Evolutionary conservation across 1,284 basidiomycete genomes (phyloP).

Genomic region (Vanrija sp.): DNA sequence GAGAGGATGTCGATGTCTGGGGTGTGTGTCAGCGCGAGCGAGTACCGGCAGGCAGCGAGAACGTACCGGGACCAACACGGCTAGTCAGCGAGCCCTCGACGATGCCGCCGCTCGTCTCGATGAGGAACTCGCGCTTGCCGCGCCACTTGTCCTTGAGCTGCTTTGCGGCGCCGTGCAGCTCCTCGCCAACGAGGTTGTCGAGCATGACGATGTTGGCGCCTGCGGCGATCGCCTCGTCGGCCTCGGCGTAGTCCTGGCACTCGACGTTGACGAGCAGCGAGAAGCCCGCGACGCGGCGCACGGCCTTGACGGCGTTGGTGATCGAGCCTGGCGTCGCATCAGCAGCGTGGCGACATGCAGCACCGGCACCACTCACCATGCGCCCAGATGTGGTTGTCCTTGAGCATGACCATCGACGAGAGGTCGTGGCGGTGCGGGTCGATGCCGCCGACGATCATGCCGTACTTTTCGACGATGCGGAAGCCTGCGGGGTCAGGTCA

Average conservation of each 20-base stretch:
- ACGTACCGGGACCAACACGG: slow-evolving; percentile 37
- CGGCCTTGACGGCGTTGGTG: slow-evolving; percentile 76
- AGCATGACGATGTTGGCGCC: slow-evolving; percentile 98
- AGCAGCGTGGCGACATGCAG: not conserved
- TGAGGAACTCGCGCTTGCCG: slow-evolving; percentile 70
- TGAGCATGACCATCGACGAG: slow-evolving; percentile 99
- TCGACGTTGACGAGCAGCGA: slow-evolving; percentile 91
- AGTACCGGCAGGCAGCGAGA: too few species aligned
- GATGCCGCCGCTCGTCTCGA: slow-evolving; percentile 90
- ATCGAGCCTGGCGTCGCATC: slow-evolving; percentile 86
- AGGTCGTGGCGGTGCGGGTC: slow-evolving; percentile 96
- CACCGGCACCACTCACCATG: not conserved
- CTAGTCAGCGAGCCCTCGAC: slow-evolving; percentile 65
- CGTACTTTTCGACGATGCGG: slow-evolving; percentile 96
- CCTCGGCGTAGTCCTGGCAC: slow-evolving; percentile 81
- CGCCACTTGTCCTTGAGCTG: slow-evolving; percentile 60
- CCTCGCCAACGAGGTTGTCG: slow-evolving; percentile 82
- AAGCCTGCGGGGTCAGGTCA: slow-evolving; percentile 59
- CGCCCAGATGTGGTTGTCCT: slow-evolving; percentile 99
- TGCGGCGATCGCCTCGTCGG: slow-evolving; percentile 90
- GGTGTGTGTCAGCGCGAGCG: not conserved
- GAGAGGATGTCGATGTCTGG: slow-evolving; percentile 89
- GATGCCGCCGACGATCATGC: slow-evolving; percentile 95
- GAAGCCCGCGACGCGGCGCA: slow-evolving; percentile 87
- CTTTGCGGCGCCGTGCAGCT: slow-evolving; percentile 65